Conservation (phyloP, 2,329 filamentous ascomycete genomes). For the Lizonia empirigonia region DNA sequence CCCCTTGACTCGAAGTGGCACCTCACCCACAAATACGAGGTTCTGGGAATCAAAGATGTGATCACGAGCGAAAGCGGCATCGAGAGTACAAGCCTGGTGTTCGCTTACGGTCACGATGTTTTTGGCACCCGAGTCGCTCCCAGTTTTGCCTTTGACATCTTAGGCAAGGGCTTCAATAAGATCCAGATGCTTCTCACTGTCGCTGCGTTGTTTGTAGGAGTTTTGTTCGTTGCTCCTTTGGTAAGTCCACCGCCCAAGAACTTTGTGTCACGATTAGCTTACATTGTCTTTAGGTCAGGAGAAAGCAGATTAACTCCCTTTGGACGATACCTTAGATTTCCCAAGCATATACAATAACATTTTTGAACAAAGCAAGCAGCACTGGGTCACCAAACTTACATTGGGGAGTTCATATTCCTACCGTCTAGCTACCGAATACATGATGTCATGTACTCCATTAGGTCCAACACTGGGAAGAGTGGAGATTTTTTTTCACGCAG, state of each 20-base stretch:
- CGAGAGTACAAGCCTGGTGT: conserved; percentile 89
- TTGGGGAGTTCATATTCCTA: no score
- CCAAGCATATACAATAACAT: background rate
- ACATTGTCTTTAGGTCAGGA: conserved; percentile 50
- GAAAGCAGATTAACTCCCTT: conserved; percentile 70
- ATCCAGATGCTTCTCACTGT: conserved; percentile 83
- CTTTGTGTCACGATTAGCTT: conserved; percentile 8
- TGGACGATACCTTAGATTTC: conserved; percentile 57
- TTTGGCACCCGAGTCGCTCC: conserved; percentile 88
- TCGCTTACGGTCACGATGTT: conserved; percentile 86
- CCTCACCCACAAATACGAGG: conserved; percentile 80
- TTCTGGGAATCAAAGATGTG: conserved; percentile 75
- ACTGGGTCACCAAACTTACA: background rate
- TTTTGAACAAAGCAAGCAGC: background rate
- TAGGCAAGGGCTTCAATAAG: conserved; percentile 95
- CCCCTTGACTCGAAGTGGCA: conserved; percentile 83
- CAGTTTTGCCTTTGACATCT: conserved; percentile 86
- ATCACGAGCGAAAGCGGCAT: conserved; percentile 78
- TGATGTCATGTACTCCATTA: conserved; percentile 6
- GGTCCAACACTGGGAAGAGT: background rate
- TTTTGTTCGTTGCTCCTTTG: conserved; percentile 80
- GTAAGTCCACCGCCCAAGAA: conserved; percentile 56
- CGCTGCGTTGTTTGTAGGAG: conserved; percentile 75
- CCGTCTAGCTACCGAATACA: background rate
- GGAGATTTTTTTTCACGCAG: background rate